Base-by-base conservation (phyloP, 2,329 filamentous ascomycete genomes). In the Colletotrichum filicis region DNA sequence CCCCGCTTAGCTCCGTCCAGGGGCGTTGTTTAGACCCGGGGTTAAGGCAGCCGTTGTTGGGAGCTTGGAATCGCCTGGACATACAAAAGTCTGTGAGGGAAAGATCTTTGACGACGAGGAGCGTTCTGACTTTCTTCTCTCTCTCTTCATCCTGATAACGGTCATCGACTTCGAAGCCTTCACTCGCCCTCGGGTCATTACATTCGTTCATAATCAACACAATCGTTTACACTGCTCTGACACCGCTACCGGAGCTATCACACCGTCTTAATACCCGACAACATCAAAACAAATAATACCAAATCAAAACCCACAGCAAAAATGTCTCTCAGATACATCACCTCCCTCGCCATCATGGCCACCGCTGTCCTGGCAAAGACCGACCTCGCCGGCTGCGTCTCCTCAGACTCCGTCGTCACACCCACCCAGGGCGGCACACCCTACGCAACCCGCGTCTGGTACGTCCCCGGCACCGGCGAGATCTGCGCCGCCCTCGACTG, bases 401-500 rank as follows among this genome's bases (percentile, higher is more conserved):
- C 81, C 3, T 81, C 79, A 46, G 68, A 76, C 66, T 81, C 79
- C 4, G 71, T 76, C 68, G 74, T 79, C 55, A 68, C 63, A 11
- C 67, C 64, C 1, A 74, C 68, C 67, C 46, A 68, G 16, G 71
- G 71, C 60, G 66, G 71, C 35, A 69, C 73, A 11, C 79, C 81
- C 72, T 87, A 86, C 76, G 84, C 85, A 56, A 87, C 85, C 68
- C 73, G 87, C 59, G 80, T 90, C 77, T 93, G 86, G 85, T 92
- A 90, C 80, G 87, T 92, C 66, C 91, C 90, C 2, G 90, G 82
- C 76, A 90, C 87, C 22, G 90, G 91, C 79, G 91, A 93, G 83
- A 84, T 93, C 79, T 93, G 92, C 86, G 84, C 85, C 12, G 78
- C 89, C 74, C 85, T 91, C 76, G 91, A 93, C 86, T 93, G 92